These are phyloP conservation scores for Scopulariopsis brevicaulis DNA, from an alignment of 2,329 filamentous ascomycete genomes.

Conservation along the genomic window DNA sequence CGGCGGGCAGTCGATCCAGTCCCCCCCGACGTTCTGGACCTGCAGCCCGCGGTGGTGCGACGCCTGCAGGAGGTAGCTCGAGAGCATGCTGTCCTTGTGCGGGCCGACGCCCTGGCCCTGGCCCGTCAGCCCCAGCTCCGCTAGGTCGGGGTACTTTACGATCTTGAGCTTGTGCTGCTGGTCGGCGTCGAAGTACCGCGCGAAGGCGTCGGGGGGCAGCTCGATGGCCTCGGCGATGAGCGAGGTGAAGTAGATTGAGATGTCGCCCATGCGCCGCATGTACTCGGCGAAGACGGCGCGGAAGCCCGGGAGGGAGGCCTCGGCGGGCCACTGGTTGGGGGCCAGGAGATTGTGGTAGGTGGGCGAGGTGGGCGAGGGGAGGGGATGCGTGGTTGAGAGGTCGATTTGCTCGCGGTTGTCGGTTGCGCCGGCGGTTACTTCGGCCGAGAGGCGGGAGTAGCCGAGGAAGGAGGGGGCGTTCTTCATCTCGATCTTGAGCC, in stretches of 20 bases:
- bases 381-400: conserved; percentile 65
- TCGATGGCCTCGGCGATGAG: conserved; percentile 78
- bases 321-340: conserved; percentile 71
- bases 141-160: conserved; percentile 69
- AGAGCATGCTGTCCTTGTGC: conserved; percentile 79
- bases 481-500: conserved; percentile 60
- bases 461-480: conserved; percentile 62
- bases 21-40: conserved; percentile 66
- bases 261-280: conserved; percentile 60
- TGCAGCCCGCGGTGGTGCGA: conserved; percentile 66
- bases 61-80: conserved; percentile 71
- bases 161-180: conserved; percentile 85
- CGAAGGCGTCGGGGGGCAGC: conserved; percentile 57
- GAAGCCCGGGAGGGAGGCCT: conserved; percentile 53
- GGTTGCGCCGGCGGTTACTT: conserved; percentile 60
- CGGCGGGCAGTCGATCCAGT: conserved; percentile 77
- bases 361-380: conserved; percentile 51
- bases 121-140: conserved; percentile 38
- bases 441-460: conserved; percentile 54
- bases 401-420: conserved; percentile 85
- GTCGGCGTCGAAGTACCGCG: conserved; percentile 64
- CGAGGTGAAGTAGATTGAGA: conserved; percentile 65
- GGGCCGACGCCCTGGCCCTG: conserved; percentile 58
- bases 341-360: conserved; percentile 64
- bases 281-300: conserved; percentile 60